Percentiles rank a stretch among this genome's conserved stretches.
Evolutionary conservation across 2,329 filamentous ascomycete genomes (phyloP).

Genomic region (Blastomyces emzantsi): DNA sequence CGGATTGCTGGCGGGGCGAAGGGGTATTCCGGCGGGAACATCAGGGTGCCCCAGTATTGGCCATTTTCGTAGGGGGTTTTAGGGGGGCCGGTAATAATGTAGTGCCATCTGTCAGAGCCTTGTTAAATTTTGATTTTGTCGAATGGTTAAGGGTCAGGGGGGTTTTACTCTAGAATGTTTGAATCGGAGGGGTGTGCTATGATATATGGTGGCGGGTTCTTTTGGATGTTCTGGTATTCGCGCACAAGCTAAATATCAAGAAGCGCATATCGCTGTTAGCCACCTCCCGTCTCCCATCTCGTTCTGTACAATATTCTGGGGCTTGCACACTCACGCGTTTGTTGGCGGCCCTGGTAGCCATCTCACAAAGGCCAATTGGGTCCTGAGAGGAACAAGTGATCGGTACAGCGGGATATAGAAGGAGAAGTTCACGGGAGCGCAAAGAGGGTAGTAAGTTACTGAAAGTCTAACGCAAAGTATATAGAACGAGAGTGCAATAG

Average conservation of each 20-base stretch:
- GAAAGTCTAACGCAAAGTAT: neutral
- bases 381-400: neutral
- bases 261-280: conserved; percentile 7
- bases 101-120: conserved; percentile 61
- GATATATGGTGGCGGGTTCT: conserved; percentile 82
- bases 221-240: conserved; percentile 56
- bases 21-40: conserved; percentile 93
- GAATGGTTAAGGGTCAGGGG: neutral
- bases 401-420: neutral
- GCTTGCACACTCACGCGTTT: conserved; percentile 51
- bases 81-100: conserved; percentile 89
- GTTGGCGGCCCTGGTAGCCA: conserved; percentile 64
- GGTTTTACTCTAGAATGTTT: conserved; percentile 77
- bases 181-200: conserved; percentile 78
- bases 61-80: conserved; percentile 89
- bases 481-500: neutral
- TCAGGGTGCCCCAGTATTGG: conserved; percentile 96
- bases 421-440: neutral
- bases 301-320: conserved; percentile 4
- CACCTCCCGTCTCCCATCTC: neutral
- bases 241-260: conserved; percentile 43
- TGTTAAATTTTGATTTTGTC: conserved; percentile 12
- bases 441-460: neutral
- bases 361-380: conserved; percentile 27
- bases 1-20: conserved; percentile 95